Evolutionary conservation across 148 eudicot genomes (phyloP), one percentile per base, ranked within the genome.

Genomic region (Heliosperma pusillum): DNA sequence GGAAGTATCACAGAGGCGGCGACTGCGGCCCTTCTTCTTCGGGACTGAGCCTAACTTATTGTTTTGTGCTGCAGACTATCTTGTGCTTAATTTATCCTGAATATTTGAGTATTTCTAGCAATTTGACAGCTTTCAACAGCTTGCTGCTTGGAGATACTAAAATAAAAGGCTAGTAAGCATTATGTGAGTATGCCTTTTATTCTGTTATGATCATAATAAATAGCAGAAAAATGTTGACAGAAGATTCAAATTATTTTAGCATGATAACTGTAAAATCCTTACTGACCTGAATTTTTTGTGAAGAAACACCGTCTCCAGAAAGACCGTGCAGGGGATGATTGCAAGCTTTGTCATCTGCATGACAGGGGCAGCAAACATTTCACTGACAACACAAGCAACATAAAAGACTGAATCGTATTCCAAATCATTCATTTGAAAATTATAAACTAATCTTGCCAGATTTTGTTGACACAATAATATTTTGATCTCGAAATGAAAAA

Each of bases 331-430:
- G 3, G 97, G 97, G 27, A 92, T 92, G 81, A 92, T 92, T 15
- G 97, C 97, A 77, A 92, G 83, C 85, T 92, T 92, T 63, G 97
- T 93, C 98, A 93, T 93, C 98, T 93, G 76, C 53, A 79, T 59
- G 22, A 13, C 4, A 61, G 30, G 33, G 40, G 63, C 13, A 47
- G 53, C 22, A 57, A 74, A 47, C 11, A 52, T 20, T 20, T 22
- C 25, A n/a, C 55, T 67, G 13, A 10, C 26, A 4, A 21, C 22
- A 33, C 40, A 33, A 33, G 40, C 40, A 33, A 33, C 40, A 33
- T 3, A 7, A 33, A 33, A 33, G 6, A 33, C 40, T 33, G 40
- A n/a, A n/a, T n/a, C 40, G 5, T 33, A 33, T 33, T 33, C 40
- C 40, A 33, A 33, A 3, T 33, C 40, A 33, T 33, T 29, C 6